Evolutionary conservation across 495 filamentous ascomycete species (phyloP), one percentile per base, ranked within the genome.

Genomic region (Tetracladium setigerum): DNA sequence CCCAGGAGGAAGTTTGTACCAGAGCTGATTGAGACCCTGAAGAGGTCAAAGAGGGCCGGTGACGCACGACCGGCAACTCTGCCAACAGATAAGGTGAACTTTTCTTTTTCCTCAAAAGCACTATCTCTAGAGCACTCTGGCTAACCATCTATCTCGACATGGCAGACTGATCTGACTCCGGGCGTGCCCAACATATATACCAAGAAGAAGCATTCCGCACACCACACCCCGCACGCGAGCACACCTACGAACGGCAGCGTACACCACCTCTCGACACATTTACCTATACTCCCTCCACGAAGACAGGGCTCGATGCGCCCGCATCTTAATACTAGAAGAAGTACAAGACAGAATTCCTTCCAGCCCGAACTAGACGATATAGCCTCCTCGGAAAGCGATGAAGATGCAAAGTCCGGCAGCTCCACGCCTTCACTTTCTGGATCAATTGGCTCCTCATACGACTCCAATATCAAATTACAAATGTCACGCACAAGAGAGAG

Each of bases 11-110:
- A 68, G 39, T 82, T 86, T 52, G 66, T 75, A 6, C 79, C 81
- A 1, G 75, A 88, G 54, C 72, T 83, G 5, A 74, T 85, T 38
- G 83, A 86, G 60, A 86, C 79, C n/a, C 72, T 76, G 8, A 72
- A 77, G 14, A 69, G 79, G 44, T 72, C 71, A 11, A 74, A 74
- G 53, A 69, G 71, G 50, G 67, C 67, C 24, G 67, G 73, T 14
- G 74, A 77, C 40, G 63, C 67, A n/a, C 70, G 66, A 11, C 71
- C 67, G 13, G 71, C 71, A 17, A 73, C 70, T 13, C 66, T 60
- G 27, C 70, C 66, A 10, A 67, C 69, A 34, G 76, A 79, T 62
- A 76, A 68, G 55, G 55, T 58, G 18, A 30, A 30, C 44, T 44
- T 42, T 39, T 36, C 47, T 49, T 14, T 30, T 34, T 36, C 27